A percentile compares a stretch with the other conserved stretches of the same genome.
phyloP scores from a whole-genome alignment of 331 rosid genomes.

The Acacia concinna region DNA sequence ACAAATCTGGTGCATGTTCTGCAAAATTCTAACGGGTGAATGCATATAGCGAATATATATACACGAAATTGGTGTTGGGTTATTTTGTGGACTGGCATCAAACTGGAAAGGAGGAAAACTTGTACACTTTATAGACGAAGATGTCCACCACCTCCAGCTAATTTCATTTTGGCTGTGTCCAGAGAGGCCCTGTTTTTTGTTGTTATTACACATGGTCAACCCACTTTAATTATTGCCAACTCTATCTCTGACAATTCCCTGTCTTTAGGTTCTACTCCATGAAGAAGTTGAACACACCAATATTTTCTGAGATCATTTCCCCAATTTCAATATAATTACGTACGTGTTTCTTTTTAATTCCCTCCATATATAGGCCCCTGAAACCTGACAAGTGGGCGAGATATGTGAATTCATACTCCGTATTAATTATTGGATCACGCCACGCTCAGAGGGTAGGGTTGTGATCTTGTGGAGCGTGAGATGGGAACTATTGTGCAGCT shows the following conservation, averaged over 20 bases:
- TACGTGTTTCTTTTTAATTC: neutral
- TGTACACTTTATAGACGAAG: constrained; percentile 38
- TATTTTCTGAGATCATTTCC: neutral
- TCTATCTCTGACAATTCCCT: neutral
- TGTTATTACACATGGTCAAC: neutral
- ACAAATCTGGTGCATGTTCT: constrained; percentile 34
- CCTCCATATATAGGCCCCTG: neutral
- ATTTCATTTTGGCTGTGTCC: neutral
- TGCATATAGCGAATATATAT: neutral
- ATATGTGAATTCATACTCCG: neutral
- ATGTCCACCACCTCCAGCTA: constrained; percentile 7
- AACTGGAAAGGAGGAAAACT: constrained; percentile 27
- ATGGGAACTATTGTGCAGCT: too few relatives aligned
- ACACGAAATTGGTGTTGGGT: neutral
- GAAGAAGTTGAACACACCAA: neutral
- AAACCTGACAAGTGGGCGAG: neutral
- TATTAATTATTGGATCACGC: neutral
- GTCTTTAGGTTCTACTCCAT: neutral
- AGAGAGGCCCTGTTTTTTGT: neutral
- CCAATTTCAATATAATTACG: neutral
- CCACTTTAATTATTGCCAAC: neutral
- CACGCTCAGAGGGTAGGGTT: neutral
- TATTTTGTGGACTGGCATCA: constrained; percentile 6
- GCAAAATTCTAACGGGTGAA: constrained; percentile 11
- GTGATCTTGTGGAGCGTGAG: neutral